These are phyloP conservation scores for Tripidium arundinaceum DNA, from an alignment of 202 grass and related monocot species.

Conservation along the genomic window DNA sequence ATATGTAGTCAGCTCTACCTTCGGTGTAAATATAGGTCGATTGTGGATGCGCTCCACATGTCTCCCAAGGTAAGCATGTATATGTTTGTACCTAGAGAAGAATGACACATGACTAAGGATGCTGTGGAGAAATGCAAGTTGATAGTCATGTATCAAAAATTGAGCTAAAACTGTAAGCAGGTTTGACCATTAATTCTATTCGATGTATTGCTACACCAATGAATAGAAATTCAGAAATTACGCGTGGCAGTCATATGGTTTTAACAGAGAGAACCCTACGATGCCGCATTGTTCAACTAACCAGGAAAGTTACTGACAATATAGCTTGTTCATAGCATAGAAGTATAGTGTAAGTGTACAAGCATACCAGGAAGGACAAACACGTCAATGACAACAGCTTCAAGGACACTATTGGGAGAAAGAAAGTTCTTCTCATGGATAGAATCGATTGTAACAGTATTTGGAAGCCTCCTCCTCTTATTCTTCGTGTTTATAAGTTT, in stretches of 20 bases:
- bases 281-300: not conserved
- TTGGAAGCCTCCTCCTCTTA: conserved; percentile 56
- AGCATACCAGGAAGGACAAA: conserved; percentile 76
- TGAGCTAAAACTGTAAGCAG: not conserved
- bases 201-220: not conserved
- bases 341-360: not conserved
- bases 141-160: not conserved
- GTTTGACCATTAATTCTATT: not conserved
- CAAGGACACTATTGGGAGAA: conserved; percentile 67
- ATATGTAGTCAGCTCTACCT: too few relatives aligned
- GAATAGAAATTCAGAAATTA: not conserved
- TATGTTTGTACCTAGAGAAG: conserved; percentile 82
- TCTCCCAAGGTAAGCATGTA: conserved; percentile 88
- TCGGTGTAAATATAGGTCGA: conserved; percentile 64
- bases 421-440: conserved; percentile 90
- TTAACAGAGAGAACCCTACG: not conserved
- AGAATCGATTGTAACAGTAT: conserved; percentile 68
- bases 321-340: not conserved
- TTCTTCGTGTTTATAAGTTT: conserved; percentile 55
- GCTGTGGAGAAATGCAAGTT: not conserved
- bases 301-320: not conserved
- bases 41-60: conserved; percentile 80
- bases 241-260: not conserved
- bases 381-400: conserved; percentile 57
- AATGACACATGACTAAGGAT: conserved; percentile 7